phyloP scores from a whole-genome alignment of 345 rosid genomes.

The Carallia brachiata region DNA sequence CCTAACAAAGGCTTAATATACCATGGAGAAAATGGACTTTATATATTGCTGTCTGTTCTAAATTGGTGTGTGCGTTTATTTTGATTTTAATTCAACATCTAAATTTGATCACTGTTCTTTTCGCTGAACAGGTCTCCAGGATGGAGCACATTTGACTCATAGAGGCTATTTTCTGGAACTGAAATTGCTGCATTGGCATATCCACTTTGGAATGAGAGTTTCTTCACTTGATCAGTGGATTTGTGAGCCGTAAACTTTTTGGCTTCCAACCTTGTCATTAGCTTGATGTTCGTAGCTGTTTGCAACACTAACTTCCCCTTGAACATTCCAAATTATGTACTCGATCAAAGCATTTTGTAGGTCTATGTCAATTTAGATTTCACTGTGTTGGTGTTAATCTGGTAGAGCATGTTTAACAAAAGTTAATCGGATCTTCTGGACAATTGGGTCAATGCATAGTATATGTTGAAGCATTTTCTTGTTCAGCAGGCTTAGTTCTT shows the following conservation, averaged over 20 bases:
- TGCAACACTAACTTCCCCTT: not conserved
- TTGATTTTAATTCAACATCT: conserved; percentile 27
- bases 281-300: not conserved
- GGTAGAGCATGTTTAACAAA: not conserved
- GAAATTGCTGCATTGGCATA: conserved; percentile 38
- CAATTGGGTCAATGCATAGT: not conserved
- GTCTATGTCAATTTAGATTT: not conserved
- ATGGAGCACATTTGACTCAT: conserved; percentile 72
- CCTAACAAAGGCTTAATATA: too few relatives aligned
- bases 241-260: conserved; percentile 49
- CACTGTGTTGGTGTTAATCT: not conserved
- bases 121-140: conserved; percentile 68
- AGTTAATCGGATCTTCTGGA: not conserved
- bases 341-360: not conserved
- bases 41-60: not conserved
- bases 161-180: conserved; percentile 44
- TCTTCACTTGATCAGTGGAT: conserved; percentile 62
- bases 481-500: not conserved
- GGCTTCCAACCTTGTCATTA: not conserved
- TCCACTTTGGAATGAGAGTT: conserved; percentile 62
- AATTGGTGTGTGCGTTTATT: not conserved
- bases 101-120: conserved; percentile 60
- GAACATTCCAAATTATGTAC: not conserved
- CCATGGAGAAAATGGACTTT: not conserved
- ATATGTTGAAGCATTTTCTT: not conserved